phyloP scores from a whole-genome alignment of 805 yeast species.

The Zygoascus tannicola region DNA sequence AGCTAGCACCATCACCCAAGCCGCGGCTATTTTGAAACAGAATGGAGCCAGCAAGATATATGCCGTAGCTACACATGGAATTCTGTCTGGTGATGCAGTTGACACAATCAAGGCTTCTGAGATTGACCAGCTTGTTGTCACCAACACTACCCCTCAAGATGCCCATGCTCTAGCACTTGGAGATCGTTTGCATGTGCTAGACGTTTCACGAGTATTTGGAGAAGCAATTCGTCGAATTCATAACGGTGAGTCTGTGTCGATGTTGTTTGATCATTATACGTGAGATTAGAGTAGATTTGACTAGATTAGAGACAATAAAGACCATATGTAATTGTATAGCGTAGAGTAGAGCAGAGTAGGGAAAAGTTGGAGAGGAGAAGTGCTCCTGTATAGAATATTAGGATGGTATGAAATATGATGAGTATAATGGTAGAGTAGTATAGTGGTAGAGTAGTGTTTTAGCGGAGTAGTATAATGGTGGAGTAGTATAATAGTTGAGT shows the following conservation, averaged over 20 bases:
- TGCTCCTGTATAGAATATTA: too few relatives aligned
- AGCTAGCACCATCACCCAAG: slow-evolving; percentile 81
- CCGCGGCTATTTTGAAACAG: slow-evolving; percentile 83
- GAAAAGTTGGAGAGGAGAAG: too few relatives aligned
- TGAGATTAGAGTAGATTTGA: too few relatives aligned
- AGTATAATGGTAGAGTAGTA: too few relatives aligned
- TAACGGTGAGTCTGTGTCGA: slow-evolving; percentile 92
- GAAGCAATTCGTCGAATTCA: slow-evolving; percentile 95
- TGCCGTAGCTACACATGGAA: slow-evolving; percentile 86
- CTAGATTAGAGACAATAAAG: too few relatives aligned
- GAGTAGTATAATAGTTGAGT: too few relatives aligned
- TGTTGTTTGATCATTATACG: slow-evolving; percentile 66
- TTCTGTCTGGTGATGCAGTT: slow-evolving; percentile 86
- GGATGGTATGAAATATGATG: too few relatives aligned
- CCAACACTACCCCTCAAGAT: slow-evolving; percentile 85
- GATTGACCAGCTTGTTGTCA: slow-evolving; percentile 78
- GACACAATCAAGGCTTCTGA: slow-evolving; percentile 54
- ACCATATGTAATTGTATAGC: too few relatives aligned
- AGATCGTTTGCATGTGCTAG: slow-evolving; percentile 66
- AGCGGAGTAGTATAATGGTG: too few relatives aligned
- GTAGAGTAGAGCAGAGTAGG: too few relatives aligned
- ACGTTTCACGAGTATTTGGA: slow-evolving; percentile 79
- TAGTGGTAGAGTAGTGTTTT: too few relatives aligned
- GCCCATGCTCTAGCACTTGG: slow-evolving; percentile 46
- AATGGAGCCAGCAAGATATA: slow-evolving; percentile 85